Conservation (phyloP, 2,329 filamentous ascomycete genomes). For the Pleurostoma richardsiae region DNA sequence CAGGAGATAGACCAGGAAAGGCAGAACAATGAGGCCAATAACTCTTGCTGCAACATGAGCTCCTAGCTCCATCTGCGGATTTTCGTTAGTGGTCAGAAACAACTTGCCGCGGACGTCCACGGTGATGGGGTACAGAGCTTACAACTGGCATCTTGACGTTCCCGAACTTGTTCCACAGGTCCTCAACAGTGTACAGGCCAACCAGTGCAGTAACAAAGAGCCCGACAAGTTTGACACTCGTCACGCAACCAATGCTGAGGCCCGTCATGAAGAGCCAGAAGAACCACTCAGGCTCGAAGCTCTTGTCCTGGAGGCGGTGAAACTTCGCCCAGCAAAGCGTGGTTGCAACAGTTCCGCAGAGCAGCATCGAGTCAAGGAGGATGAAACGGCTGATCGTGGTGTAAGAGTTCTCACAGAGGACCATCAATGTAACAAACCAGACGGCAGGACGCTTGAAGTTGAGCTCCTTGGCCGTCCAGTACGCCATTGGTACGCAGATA, state of each 20-base stretch:
- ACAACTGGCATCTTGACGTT: slow-evolving; percentile 86
- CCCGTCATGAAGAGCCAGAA: slow-evolving; percentile 91
- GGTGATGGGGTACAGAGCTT: slow-evolving; percentile 20
- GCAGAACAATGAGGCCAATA: slow-evolving; percentile 81
- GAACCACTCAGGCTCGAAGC: slow-evolving; percentile 90
- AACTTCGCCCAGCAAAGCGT: slow-evolving; percentile 97
- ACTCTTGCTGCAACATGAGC: slow-evolving; percentile 78
- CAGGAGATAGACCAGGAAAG: slow-evolving; percentile 87
- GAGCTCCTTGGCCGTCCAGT: slow-evolving; percentile 89
- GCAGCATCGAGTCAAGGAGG: slow-evolving; percentile 94
- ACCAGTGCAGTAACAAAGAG: slow-evolving; percentile 94
- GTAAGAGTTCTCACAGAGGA: slow-evolving; percentile 98
- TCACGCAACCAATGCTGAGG: slow-evolving; percentile 93
- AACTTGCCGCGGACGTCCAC: too few relatives aligned
- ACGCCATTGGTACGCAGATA: slow-evolving; percentile 86
- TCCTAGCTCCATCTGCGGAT: slow-evolving; percentile 45
- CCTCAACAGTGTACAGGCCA: slow-evolving; percentile 91
- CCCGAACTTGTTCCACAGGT: slow-evolving; percentile 97
- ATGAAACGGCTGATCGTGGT: slow-evolving; percentile 99
- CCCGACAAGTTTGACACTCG: slow-evolving; percentile 97
- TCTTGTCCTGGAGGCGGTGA: slow-evolving; percentile 78
- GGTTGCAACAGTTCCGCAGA: slow-evolving; percentile 98
- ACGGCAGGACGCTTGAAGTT: slow-evolving; percentile 81
- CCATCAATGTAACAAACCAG: slow-evolving; percentile 95
- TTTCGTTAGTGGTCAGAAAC: background rate